phyloP scores from a whole-genome alignment of 176 grass and related monocot species.

The Rhynchospora tenuis region DNA sequence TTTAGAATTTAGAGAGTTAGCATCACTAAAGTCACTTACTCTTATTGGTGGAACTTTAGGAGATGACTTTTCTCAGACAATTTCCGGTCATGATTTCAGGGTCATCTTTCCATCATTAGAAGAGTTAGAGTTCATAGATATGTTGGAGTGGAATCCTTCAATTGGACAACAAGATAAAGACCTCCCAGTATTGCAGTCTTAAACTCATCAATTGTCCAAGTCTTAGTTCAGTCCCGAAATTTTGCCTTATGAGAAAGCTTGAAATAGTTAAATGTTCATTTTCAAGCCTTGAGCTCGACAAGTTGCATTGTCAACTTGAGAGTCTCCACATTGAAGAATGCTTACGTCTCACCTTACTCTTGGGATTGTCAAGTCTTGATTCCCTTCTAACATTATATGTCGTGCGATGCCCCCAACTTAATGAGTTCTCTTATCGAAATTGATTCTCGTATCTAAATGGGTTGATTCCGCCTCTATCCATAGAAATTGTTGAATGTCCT shows the following conservation, averaged over 20 bases:
- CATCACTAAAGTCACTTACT: background rate
- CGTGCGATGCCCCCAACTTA: background rate
- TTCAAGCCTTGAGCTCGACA: background rate
- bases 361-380: background rate
- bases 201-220: background rate
- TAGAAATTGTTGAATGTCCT: background rate
- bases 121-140: background rate
- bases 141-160: background rate
- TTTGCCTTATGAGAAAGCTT: background rate
- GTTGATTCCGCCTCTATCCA: background rate
- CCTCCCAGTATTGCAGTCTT: background rate
- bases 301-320: background rate
- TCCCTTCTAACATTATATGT: background rate
- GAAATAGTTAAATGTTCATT: background rate
- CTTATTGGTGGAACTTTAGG: background rate
- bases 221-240: background rate
- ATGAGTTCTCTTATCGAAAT: background rate
- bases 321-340: background rate
- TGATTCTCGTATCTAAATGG: too few relatives aligned
- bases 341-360: background rate
- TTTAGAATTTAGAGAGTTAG: background rate
- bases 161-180: background rate
- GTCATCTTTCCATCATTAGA: background rate
- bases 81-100: background rate
- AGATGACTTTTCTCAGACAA: background rate